Base-by-base conservation (phyloP, 768 basidiomycete species). In the Mycena chlorophos region DNA sequence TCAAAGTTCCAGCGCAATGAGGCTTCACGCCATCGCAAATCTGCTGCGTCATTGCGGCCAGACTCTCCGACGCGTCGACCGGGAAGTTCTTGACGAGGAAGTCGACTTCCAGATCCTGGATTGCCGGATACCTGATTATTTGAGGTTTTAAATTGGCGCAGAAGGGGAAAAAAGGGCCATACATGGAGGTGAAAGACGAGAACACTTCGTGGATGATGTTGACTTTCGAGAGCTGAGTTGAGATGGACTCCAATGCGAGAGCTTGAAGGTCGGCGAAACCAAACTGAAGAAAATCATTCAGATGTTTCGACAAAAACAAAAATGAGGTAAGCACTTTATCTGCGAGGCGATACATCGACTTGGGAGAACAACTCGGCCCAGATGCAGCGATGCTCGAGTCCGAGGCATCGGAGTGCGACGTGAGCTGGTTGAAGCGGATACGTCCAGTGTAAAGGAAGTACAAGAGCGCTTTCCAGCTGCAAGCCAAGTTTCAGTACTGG, bases 281-380 rank as follows among this genome's bases (percentile, higher is more conserved):
- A 5, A 67, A 52, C 68, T 70, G 17, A 8, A 16, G 31, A 34
- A 34, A 34, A 34, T 34, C 8, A 34, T 17, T 8, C 8, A 34
- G 31, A 34, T 8, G 31, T 8, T 8, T 34, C 31, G 31, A 34
- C 8, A 34, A 34, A 39, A 12, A 27, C 14, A 1, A 4, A 17
- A 3, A 17, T 4, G 23, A 34, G 51, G 13, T 12, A 0, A 16
- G 20, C 0, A 74, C 77, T 68, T 77, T 76, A 26, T 63, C 60
- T 4, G 77, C 75, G 12, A 78, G 63, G 14, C 73, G 71, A 54
- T 75, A 78, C 72, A 78, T 77, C 0, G 75, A 77, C 50, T 78
- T 78, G 0, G 76, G 72, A 3, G 76, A 78, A 42, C 75, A 77
- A 17, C 29, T 47, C 1, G 55, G 55, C 14, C 50, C 55, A 12